phyloP scores from a whole-genome alignment of 208 protist species.

The Naegleria lovaniensis region DNA sequence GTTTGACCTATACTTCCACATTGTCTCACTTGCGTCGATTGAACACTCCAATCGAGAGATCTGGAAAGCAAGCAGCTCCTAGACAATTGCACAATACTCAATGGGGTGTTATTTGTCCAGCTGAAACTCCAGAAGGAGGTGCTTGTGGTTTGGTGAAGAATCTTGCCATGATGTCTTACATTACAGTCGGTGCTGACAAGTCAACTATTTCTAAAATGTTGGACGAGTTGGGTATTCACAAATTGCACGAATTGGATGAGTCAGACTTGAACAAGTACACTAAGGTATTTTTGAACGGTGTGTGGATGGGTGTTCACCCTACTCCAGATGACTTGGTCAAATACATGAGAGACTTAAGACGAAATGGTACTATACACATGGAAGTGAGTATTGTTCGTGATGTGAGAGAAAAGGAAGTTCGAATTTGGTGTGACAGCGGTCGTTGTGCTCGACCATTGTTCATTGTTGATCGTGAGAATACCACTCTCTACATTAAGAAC shows the following conservation, averaged over 20 bases:
- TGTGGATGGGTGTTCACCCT: constrained; percentile 75
- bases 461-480: constrained; percentile 62
- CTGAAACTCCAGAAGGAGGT: constrained; percentile 90
- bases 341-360: constrained; percentile 50
- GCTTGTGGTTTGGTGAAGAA: constrained; percentile 91
- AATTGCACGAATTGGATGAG: constrained; percentile 38
- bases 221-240: constrained; percentile 41
- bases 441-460: constrained; percentile 62
- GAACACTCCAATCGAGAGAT: constrained; percentile 90
- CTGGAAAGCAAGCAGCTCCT: constrained; percentile 80
- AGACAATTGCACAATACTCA: constrained; percentile 93
- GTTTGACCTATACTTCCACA: constrained; percentile 90
- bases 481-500: constrained; percentile 50
- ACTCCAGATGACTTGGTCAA: constrained; percentile 58
- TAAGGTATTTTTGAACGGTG: constrained; percentile 89
- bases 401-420: constrained; percentile 60
- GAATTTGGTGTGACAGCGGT: constrained; percentile 70
- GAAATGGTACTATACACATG: constrained; percentile 42
- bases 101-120: constrained; percentile 91
- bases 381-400: constrained; percentile 59
- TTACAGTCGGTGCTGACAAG: constrained; percentile 46
- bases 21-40: constrained; percentile 94
- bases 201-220: constrained; percentile 60
- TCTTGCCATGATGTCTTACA: constrained; percentile 76
- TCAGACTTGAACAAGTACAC: constrained; percentile 66